phyloP scores from a whole-genome alignment of 208 protist species.

The Blechomonas ayalai region DNA sequence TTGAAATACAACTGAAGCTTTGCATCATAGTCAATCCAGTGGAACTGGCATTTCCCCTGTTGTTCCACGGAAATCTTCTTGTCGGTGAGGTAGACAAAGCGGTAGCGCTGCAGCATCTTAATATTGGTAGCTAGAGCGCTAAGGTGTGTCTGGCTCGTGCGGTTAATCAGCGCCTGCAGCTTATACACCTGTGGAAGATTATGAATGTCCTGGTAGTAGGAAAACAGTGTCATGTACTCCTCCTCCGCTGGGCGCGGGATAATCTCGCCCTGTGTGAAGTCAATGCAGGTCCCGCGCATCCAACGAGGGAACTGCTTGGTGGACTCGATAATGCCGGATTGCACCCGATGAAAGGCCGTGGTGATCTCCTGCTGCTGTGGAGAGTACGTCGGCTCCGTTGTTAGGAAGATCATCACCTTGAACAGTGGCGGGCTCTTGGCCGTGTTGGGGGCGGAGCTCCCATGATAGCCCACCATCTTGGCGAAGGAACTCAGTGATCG shows the following conservation, averaged over 20 bases:
- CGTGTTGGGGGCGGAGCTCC: too few relatives aligned
- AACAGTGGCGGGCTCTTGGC: constrained; percentile 78
- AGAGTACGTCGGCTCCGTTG: constrained; percentile 87
- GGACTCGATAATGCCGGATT: constrained; percentile 89
- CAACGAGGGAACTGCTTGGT: constrained; percentile 94
- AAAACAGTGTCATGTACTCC: constrained; percentile 82
- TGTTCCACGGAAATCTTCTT: constrained; percentile 93
- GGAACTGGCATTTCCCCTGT: constrained; percentile 89
- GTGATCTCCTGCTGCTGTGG: constrained; percentile 93
- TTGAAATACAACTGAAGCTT: constrained; percentile 94
- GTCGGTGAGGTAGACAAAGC: constrained; percentile 91
- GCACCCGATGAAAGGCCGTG: constrained; percentile 87
- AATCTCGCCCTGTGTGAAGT: constrained; percentile 89
- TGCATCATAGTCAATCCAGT: constrained; percentile 94
- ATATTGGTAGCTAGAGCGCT: constrained; percentile 85
- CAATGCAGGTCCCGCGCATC: constrained; percentile 95
- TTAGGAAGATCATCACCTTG: constrained; percentile 91
- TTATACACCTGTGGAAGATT: constrained; percentile 86
- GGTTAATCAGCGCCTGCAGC: constrained; percentile 86
- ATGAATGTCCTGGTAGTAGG: constrained; percentile 94
- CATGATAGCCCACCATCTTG: constrained; percentile 87
- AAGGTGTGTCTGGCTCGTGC: constrained; percentile 89
- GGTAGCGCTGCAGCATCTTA: constrained; percentile 91
- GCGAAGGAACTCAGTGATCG: constrained; percentile 77
- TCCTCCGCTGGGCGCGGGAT: constrained; percentile 80